phyloP scores from a whole-genome alignment of 371 early-diverging fungal species.

The Mucor circinelloides region DNA sequence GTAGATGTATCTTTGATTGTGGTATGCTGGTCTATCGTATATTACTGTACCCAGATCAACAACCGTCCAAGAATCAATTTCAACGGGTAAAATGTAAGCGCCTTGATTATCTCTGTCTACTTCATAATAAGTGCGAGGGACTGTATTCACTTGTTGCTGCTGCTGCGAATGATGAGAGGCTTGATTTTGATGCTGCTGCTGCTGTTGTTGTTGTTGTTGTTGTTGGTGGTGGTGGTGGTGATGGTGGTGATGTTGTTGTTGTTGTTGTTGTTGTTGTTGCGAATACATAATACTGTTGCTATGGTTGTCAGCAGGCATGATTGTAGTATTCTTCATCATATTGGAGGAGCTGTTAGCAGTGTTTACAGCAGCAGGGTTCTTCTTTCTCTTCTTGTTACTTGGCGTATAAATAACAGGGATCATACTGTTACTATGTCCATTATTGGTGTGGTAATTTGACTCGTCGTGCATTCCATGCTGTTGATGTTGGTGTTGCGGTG shows the following conservation, averaged over 20 bases:
- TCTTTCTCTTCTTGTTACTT: conserved; percentile 31
- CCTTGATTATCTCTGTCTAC: conserved; percentile 75
- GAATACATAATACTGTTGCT: background rate
- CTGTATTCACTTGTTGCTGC: conserved; percentile 32
- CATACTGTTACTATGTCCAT: background rate
- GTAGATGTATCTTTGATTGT: conserved; percentile 91
- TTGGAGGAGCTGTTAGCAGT: background rate
- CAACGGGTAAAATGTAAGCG: conserved; percentile 75
- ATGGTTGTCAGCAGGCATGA: conserved; percentile 4
- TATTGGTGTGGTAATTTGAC: background rate
- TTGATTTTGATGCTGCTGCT: conserved; percentile 2
- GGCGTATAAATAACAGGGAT: conserved; percentile 37
- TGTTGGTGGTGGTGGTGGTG: background rate
- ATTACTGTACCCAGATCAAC: conserved; percentile 76
- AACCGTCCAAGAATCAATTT: conserved; percentile 83
- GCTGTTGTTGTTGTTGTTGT: background rate
- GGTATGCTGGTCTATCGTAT: conserved; percentile 80
- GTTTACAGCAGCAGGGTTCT: conserved; percentile 4
- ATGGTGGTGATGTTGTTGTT: conserved; percentile 6
- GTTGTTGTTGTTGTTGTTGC: conserved; percentile 11
- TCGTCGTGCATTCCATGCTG: background rate
- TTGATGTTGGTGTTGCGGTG: background rate
- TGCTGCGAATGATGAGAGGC: background rate
- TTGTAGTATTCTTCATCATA: background rate
- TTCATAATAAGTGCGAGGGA: conserved; percentile 47